Conservation (phyloP, 805 yeast genomes). For the Komagataella pseudopastoris region DNA sequence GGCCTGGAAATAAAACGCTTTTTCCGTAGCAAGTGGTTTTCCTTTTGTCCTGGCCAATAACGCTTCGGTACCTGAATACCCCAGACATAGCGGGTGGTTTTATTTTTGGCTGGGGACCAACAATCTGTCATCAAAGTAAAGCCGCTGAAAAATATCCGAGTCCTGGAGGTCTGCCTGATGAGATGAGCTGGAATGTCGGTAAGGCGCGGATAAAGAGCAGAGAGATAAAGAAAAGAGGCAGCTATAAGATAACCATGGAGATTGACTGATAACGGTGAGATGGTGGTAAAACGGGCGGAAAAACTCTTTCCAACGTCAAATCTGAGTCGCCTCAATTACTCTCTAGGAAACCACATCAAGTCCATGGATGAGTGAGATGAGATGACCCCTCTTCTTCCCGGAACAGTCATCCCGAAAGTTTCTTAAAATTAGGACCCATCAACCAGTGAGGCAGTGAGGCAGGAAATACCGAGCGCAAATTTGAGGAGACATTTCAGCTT, state of each 20-base stretch:
- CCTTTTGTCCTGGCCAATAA: background rate
- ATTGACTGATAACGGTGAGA: background rate
- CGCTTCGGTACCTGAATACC: background rate
- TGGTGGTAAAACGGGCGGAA: background rate
- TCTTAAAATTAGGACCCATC: background rate
- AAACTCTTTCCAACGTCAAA: background rate
- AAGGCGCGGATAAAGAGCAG: background rate
- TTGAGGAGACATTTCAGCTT: background rate
- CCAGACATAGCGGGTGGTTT: background rate
- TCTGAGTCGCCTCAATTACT: background rate
- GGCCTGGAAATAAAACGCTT: background rate
- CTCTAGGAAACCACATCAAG: no score
- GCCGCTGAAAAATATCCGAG: background rate
- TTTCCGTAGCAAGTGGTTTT: background rate
- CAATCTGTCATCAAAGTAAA: background rate
- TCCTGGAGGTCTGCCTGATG: background rate
- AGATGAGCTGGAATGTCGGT: background rate
- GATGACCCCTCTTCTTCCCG: background rate
- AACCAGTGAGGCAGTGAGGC: background rate
- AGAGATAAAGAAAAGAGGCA: background rate
- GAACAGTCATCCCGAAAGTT: background rate
- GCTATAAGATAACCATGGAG: background rate
- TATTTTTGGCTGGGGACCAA: background rate
- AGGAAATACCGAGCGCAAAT: background rate
- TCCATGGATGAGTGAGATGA: background rate